Percentiles rank a stretch among this genome's conserved stretches.
Conservation (phyloP, 192 early-diverging fungal genomes). For the Umbelopsis vinacea region DNA sequence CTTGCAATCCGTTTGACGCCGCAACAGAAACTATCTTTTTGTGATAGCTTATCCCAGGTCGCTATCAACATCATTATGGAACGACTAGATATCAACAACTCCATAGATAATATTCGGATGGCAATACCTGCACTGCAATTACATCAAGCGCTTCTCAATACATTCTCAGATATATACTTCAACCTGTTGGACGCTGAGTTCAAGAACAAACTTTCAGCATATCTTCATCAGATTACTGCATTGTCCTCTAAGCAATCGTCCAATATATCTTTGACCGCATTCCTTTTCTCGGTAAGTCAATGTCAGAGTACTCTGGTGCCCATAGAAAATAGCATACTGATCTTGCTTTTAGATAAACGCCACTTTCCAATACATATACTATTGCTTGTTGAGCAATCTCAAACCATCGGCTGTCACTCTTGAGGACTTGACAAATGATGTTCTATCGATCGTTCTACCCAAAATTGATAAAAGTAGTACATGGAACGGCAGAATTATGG, state of each 20-base stretch:
- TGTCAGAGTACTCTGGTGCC: background rate
- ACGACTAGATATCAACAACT: background rate
- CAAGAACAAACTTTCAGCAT: background rate
- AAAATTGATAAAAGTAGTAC: background rate
- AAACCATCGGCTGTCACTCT: background rate
- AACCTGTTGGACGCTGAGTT: background rate
- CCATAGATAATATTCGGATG: background rate
- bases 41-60: background rate
- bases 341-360: background rate
- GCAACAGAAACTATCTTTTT: background rate
- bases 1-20: background rate
- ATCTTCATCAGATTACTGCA: background rate
- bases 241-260: background rate
- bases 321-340: background rate
- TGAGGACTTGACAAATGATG: background rate
- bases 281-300: background rate
- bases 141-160: slow-evolving; percentile 31
- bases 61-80: background rate
- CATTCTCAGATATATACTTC: slow-evolving; percentile 34
- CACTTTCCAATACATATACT: background rate
- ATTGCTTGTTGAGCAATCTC: background rate
- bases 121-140: slow-evolving; percentile 35
- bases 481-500: slow-evolving; percentile 10
- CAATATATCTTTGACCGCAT: background rate
- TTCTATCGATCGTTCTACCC: background rate